Percentiles rank a stretch among this genome's conserved stretches.
Conservation (phyloP, 2,329 filamentous ascomycete species). For the Corynespora cassiicola region DNA sequence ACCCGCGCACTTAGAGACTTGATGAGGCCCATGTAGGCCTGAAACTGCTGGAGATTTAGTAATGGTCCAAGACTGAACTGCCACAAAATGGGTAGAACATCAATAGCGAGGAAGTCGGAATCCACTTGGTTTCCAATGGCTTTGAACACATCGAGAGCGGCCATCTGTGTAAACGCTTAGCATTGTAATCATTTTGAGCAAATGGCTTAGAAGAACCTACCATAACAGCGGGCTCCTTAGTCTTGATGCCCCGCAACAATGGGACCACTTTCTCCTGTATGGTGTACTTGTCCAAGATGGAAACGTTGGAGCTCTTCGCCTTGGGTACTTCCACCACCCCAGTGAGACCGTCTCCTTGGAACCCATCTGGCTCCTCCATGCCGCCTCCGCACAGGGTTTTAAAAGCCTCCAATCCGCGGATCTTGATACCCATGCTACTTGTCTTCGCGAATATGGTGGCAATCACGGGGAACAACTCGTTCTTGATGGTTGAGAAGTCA, state of each 20-base stretch:
- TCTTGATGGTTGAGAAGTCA: constrained; percentile 96
- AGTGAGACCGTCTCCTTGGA: constrained; percentile 73
- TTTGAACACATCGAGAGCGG: constrained; percentile 81
- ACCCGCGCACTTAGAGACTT: constrained; percentile 79
- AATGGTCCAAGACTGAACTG: constrained; percentile 88
- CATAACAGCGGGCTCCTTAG: constrained; percentile 97
- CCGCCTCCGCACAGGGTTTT: constrained; percentile 84
- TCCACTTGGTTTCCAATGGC: constrained; percentile 85
- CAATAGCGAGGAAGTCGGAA: constrained; percentile 88
- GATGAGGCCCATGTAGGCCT: constrained; percentile 87
- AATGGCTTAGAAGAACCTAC: constrained; percentile 33
- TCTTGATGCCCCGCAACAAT: constrained; percentile 90
- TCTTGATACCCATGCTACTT: constrained; percentile 92
- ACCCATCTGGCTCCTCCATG: constrained; percentile 42
- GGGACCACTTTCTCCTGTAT: constrained; percentile 98
- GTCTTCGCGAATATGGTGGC: constrained; percentile 91
- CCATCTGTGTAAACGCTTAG: constrained; percentile 62
- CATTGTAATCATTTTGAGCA: constrained; percentile 4
- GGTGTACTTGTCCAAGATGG: constrained; percentile 93
- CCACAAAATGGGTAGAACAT: constrained; percentile 90
- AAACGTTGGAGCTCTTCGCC: constrained; percentile 71
- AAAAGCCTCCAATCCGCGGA: constrained; percentile 89
- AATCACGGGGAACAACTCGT: constrained; percentile 93
- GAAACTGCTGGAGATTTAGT: constrained; percentile 84
- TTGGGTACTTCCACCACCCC: constrained; percentile 66